phyloP scores from a whole-genome alignment of 495 filamentous ascomycete species.

The Penicillium paradoxum region DNA sequence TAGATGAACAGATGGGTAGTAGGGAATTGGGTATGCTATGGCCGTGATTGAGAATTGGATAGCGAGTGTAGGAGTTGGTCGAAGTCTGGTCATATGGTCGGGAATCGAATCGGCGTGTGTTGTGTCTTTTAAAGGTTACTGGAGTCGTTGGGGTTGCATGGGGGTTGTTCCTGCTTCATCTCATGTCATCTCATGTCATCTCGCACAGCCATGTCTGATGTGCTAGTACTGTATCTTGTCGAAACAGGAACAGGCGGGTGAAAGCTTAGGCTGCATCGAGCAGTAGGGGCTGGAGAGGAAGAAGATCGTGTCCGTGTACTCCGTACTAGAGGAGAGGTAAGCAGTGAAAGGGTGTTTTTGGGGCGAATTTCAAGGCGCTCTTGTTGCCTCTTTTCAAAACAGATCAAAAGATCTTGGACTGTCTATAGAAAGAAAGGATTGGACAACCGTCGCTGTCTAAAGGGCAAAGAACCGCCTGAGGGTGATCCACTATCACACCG shows the following conservation, averaged over 20 bases:
- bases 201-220: not conserved
- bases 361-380: not conserved
- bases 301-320: not conserved
- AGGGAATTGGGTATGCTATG: no score
- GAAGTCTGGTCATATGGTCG: not conserved
- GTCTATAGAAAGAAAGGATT: not conserved
- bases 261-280: no score
- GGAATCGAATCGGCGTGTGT: not conserved
- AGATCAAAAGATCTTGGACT: not conserved
- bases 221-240: not conserved
- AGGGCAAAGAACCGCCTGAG: not conserved
- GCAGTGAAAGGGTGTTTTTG: not conserved
- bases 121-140: no score
- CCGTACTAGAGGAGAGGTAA: not conserved
- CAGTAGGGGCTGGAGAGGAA: no score
- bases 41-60: no score
- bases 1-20: no score
- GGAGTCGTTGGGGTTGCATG: not conserved
- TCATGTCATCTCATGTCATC: not conserved
- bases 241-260: no score
- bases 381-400: not conserved
- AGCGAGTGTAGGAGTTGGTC: not conserved
- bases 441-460: not conserved
- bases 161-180: not conserved
- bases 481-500: conserved; percentile 1